A percentile compares a stretch with the other conserved stretches of the same genome.
phyloP scores from a whole-genome alignment of 2,329 filamentous ascomycete species.

The Bipolaris sorokiniana region DNA sequence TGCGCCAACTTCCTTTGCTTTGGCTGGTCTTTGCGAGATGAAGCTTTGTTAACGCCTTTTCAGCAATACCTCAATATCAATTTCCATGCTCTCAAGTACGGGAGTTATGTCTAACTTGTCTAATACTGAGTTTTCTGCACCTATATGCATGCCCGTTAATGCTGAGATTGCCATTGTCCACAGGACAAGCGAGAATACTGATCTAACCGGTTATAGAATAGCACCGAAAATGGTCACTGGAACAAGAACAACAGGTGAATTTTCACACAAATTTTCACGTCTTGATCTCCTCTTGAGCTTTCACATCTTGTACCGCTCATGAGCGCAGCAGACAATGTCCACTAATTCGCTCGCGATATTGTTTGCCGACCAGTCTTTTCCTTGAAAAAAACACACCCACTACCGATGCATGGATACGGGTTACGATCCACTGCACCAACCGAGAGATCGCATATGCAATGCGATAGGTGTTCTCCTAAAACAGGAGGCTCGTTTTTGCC shows the following conservation, averaged over 20 bases:
- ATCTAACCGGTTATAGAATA: neutral
- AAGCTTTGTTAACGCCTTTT: neutral
- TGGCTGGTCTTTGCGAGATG: neutral
- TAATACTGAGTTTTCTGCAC: neutral
- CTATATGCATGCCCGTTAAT: neutral
- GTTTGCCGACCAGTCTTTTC: neutral
- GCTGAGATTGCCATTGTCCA: neutral
- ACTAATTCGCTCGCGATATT: neutral
- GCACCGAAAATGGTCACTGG: neutral
- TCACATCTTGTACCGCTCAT: neutral
- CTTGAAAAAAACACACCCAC: neutral
- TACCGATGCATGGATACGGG: neutral
- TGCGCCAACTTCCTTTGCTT: neutral
- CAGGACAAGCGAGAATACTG: no score
- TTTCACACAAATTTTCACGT: conserved; percentile 1
- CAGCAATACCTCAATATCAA: neutral
- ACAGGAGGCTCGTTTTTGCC: neutral
- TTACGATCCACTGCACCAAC: neutral
- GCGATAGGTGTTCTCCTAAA: neutral
- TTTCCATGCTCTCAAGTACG: neutral
- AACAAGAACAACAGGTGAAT: conserved; percentile 1
- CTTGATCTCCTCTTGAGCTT: neutral
- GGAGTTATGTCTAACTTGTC: neutral
- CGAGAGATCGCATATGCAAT: neutral
- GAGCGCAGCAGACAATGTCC: neutral